Percentiles rank a stretch among this genome's conserved stretches.
These are phyloP conservation scores for Ophiocordyceps polyrhachis-furcata DNA, from an alignment of 2,329 filamentous ascomycete species.

Conservation along the genomic window DNA sequence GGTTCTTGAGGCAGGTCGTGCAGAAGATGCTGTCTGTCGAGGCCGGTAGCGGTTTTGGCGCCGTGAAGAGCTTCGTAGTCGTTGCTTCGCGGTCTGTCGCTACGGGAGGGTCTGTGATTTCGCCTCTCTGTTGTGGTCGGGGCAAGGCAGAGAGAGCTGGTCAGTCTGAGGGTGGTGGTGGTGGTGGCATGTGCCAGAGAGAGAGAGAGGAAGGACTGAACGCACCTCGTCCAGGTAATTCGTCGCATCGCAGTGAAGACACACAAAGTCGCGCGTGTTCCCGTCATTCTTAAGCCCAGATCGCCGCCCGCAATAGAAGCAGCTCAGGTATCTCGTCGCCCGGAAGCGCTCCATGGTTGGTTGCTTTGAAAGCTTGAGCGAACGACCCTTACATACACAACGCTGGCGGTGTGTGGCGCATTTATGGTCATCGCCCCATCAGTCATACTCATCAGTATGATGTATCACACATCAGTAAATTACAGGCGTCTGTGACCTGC, in stretches of 20 bases:
- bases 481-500: background rate
- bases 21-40: slow-evolving; percentile 38
- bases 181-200: no score
- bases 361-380: background rate
- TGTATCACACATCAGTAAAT: no score
- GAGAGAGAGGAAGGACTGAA: no score
- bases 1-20: slow-evolving; percentile 69
- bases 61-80: slow-evolving; percentile 25
- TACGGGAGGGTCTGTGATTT: slow-evolving; percentile 73
- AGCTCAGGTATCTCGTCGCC: slow-evolving; percentile 33
- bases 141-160: no score
- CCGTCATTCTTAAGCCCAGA: slow-evolving; percentile 42
- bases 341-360: slow-evolving; percentile 23
- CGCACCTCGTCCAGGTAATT: slow-evolving; percentile 76
- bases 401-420: background rate
- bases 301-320: slow-evolving; percentile 69
- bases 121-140: slow-evolving; percentile 42
- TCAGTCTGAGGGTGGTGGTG: no score
- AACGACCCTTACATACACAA: background rate
- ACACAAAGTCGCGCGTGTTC: slow-evolving; percentile 47
- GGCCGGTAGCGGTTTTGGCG: slow-evolving; percentile 13
- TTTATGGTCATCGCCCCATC: background rate
- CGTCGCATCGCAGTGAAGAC: slow-evolving; percentile 61
- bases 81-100: slow-evolving; percentile 26
- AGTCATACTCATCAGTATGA: no score